Percentiles rank a stretch among this genome's conserved stretches.
These are phyloP conservation scores for Rheum nobile DNA, from an alignment of 148 eudicot species.

Conservation along the genomic window DNA sequence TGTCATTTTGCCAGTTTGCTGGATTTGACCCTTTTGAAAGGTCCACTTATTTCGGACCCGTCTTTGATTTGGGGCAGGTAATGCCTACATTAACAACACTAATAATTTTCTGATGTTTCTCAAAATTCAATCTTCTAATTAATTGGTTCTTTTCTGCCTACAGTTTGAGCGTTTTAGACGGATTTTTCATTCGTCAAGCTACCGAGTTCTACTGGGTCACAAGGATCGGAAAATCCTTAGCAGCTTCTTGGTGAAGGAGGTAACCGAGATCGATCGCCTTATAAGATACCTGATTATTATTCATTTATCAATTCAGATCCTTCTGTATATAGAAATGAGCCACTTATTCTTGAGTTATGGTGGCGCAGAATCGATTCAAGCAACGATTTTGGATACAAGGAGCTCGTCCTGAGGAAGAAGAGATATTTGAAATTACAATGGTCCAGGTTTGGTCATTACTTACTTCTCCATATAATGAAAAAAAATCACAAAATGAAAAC, in stretches of 20 bases:
- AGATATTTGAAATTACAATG: conserved; percentile 80
- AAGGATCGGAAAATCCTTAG: conserved; percentile 77
- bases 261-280: conserved; percentile 8
- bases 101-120: too few species aligned
- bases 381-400: conserved; percentile 91
- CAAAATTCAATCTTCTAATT: too few species aligned
- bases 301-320: not conserved
- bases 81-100: not conserved
- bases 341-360: not conserved
- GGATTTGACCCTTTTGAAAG: conserved; percentile 98
- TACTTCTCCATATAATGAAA: too few species aligned
- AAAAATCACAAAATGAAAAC: too few species aligned
- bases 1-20: conserved; percentile 53
- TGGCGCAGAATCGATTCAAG: conserved; percentile 55
- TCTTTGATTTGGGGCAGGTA: conserved; percentile 96
- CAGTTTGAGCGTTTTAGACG: conserved; percentile 94
- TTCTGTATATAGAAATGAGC: not conserved
- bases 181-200: conserved; percentile 82
- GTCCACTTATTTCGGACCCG: conserved; percentile 92
- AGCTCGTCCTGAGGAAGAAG: conserved; percentile 84
- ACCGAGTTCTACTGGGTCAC: conserved; percentile 78
- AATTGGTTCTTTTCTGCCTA: conserved; percentile 6
- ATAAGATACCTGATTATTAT: too few species aligned
- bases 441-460: conserved; percentile 47
- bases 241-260: conserved; percentile 73